Percentiles rank a stretch among this genome's conserved stretches.
These are phyloP conservation scores for Ajuga reptans DNA, from an alignment of 305 asterid species.

Conservation along the genomic window DNA sequence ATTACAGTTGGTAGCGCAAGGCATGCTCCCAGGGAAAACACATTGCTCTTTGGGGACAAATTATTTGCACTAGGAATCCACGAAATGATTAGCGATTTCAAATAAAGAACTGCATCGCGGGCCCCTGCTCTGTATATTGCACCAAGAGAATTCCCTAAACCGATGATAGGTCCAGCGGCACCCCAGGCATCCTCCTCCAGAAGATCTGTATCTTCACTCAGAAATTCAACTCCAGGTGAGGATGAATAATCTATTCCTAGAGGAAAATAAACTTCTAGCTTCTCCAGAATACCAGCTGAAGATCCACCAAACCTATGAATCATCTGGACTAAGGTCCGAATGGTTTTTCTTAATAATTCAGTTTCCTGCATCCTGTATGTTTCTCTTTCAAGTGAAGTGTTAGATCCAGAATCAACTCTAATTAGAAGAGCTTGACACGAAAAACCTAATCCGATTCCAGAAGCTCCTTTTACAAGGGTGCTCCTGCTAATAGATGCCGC, in stretches of 20 bases:
- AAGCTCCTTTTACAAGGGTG: slow-evolving; percentile 90
- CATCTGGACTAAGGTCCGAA: slow-evolving; percentile 55
- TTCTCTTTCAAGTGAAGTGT: slow-evolving; percentile 37
- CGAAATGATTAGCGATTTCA: slow-evolving; percentile 58
- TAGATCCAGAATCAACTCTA: slow-evolving; percentile 45
- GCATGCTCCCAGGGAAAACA: slow-evolving; percentile 66
- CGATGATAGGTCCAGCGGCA: slow-evolving; percentile 74
- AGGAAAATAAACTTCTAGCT: slow-evolving; percentile 46
- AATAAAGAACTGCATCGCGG: slow-evolving; percentile 49
- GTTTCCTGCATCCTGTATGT: slow-evolving; percentile 43
- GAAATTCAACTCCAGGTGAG: slow-evolving; percentile 30
- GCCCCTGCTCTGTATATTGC: slow-evolving; percentile 78
- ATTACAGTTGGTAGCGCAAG: slow-evolving; percentile 63
- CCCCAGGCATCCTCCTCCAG: slow-evolving; percentile 86
- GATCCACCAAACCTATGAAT: slow-evolving; percentile 54
- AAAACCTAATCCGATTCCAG: slow-evolving; percentile 90
- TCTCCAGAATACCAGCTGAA: slow-evolving; percentile 45
- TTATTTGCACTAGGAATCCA: slow-evolving; percentile 45
- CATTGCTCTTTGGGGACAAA: slow-evolving; percentile 24
- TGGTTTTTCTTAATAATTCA: slow-evolving; percentile 51
- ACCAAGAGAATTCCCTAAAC: slow-evolving; percentile 66
- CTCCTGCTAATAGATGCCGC: slow-evolving; percentile 72
- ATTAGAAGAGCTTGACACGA: slow-evolving; percentile 76
- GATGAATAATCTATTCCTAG: slow-evolving; percentile 32
- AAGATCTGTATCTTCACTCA: slow-evolving; percentile 30